Evolutionary conservation across 495 filamentous ascomycete species (phyloP).

Genomic region (Trichoderma gamsii): DNA sequence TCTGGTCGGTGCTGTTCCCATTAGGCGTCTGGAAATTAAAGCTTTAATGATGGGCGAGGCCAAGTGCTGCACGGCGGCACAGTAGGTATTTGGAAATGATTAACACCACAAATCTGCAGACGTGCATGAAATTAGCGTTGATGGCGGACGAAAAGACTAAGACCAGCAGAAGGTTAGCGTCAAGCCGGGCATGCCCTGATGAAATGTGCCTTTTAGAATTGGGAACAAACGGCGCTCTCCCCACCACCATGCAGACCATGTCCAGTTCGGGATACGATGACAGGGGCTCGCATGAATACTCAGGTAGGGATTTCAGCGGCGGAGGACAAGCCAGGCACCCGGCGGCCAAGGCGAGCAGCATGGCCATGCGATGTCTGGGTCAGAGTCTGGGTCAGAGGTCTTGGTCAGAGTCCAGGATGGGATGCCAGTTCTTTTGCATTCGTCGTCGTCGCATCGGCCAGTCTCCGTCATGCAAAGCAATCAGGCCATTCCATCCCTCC

Average conservation of each 20-base stretch:
- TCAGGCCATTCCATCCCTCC: not conserved
- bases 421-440: not conserved
- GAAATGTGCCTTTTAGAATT: not conserved
- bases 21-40: too few species aligned
- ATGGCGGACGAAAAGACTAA: not conserved
- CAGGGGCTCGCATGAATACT: conserved; percentile 7
- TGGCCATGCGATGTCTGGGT: not conserved
- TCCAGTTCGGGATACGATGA: not conserved
- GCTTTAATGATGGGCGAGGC: not conserved
- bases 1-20: too few species aligned
- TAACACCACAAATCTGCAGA: not conserved
- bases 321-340: conserved; percentile 3
- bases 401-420: not conserved
- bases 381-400: too few species aligned
- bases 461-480: conserved; percentile 3
- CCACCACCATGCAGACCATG: conserved; percentile 4
- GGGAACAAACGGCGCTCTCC: conserved; percentile 1
- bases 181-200: conserved; percentile 4
- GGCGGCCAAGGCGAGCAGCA: conserved; percentile 9
- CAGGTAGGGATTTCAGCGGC: not conserved
- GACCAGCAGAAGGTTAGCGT: not conserved
- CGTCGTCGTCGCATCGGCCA: not conserved
- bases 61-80: not conserved
- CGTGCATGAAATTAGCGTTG: not conserved
- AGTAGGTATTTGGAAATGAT: not conserved